phyloP scores from a whole-genome alignment of 2,329 filamentous ascomycete species.

The Pseudodiploospora longispora region DNA sequence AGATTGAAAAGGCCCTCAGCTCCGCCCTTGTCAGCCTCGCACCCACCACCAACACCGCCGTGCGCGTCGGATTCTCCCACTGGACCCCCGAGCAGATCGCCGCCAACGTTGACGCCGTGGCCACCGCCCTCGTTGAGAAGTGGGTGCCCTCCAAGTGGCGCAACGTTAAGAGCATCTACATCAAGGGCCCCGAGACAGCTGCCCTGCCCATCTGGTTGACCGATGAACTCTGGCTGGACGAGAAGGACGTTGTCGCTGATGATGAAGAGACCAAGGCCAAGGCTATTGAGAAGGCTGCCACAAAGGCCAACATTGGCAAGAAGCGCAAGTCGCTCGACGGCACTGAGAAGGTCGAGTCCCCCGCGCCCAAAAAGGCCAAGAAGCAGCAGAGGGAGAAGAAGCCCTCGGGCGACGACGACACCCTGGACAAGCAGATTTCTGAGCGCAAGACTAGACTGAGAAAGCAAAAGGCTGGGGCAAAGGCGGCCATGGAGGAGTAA shows the following conservation, averaged over 20 bases:
- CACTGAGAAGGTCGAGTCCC: conserved; percentile 37
- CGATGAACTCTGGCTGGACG: conserved; percentile 82
- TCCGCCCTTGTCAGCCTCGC: conserved; percentile 75
- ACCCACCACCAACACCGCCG: conserved; percentile 68
- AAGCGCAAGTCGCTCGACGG: conserved; percentile 46
- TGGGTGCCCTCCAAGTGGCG: conserved; percentile 81
- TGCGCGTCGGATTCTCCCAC: conserved; percentile 69
- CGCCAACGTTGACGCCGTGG: conserved; percentile 71
- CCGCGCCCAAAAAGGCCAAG: conserved; percentile 20
- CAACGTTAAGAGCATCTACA: conserved; percentile 74
- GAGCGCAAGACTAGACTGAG: conserved; percentile 49
- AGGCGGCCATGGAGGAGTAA: conserved; percentile 41
- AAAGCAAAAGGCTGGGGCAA: conserved; percentile 52
- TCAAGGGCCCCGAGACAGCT: conserved; percentile 84
- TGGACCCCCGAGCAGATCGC: conserved; percentile 69
- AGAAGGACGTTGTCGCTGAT: conserved; percentile 62
- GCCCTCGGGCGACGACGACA: conserved; percentile 41
- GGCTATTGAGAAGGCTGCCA: conserved; percentile 13
- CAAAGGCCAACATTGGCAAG: conserved; percentile 57
- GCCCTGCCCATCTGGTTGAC: conserved; percentile 93
- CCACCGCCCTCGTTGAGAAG: conserved; percentile 62
- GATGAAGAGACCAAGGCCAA: conserved; percentile 42
- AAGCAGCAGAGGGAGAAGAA: conserved; percentile 20
- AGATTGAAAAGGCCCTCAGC: conserved; percentile 70
- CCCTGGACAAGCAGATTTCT: conserved; percentile 51